Evolutionary conservation across 495 filamentous ascomycete genomes (phyloP), one percentile per base, ranked within the genome.

Genomic region (Penicillium riverlandense): DNA sequence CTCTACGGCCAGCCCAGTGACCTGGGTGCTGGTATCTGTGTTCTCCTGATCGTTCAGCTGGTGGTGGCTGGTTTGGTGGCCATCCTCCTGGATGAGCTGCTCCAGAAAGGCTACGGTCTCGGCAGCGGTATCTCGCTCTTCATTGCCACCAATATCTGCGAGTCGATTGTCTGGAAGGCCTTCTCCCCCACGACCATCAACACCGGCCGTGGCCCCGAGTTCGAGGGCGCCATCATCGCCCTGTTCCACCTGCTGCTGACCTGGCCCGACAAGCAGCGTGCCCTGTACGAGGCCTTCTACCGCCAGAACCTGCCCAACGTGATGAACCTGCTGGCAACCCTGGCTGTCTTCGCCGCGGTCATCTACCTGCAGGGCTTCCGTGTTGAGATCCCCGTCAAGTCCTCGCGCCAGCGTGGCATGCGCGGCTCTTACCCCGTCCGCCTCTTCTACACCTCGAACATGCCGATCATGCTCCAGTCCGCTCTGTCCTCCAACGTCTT

Each of bases 351-450:
- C 71, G 87, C 85, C 48, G 87, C 90, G 37, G 94, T 99, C 59
- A 97, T 99, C 76, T 99, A 99, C 74, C 89, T 99, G 45, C 94
- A 99, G 70, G 94, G 94, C 47, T 97, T 99, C 87, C 90, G 94
- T 52, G 94, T 99, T 60, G 94, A 99, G 70, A 97, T 99, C 65
- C 94, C 94, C 49, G 94, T 99, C 80, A 99, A 99, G 80, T 96
- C 90, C 34, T 91, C 90, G 48, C 90, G 91, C 74, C 94, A 97
- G 75, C 89, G 94, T 76, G 94, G 94, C 63, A 94, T 96, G 69
- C 90, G 94, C 57, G 94, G 82, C 33, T 80, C 77, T 10, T 84
- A 83, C 71, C 81, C 82, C 48, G 62, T 77, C 75, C 72, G 88
- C 71, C 61, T 94, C 40, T 78, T 78, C 67, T 78, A 78, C 61